Percentiles rank a stretch among this genome's conserved stretches.
Conservation (phyloP, 306 rosid genomes). For the Casuarina glauca region DNA sequence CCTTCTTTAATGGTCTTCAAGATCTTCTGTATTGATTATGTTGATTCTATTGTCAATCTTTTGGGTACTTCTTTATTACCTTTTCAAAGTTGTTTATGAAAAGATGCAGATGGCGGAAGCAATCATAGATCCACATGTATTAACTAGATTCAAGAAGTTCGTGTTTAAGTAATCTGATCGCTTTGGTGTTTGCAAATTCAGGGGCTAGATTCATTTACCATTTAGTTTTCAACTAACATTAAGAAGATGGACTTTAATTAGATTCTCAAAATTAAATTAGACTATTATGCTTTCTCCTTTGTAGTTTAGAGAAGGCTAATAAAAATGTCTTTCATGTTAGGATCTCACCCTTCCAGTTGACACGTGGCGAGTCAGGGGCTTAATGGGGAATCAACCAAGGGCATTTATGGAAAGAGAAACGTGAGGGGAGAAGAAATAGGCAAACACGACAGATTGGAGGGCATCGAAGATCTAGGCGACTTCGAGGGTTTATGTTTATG, state of each 20-base stretch:
- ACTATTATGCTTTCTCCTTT: slow-evolving; percentile 1
- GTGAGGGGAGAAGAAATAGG: too few relatives aligned
- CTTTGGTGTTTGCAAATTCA: neutral
- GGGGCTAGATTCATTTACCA: neutral
- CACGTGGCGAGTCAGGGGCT: too few relatives aligned
- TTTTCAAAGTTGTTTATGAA: neutral
- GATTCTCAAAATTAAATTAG: neutral
- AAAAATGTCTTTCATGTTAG: neutral
- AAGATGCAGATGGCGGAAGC: neutral
- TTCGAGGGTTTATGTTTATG: too few relatives aligned
- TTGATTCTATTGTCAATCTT: neutral
- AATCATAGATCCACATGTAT: neutral
- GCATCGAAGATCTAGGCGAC: too few relatives aligned
- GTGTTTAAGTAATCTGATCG: neutral
- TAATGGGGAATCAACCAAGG: too few relatives aligned
- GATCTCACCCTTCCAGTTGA: too few relatives aligned
- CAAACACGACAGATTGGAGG: too few relatives aligned
- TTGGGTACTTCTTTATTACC: neutral
- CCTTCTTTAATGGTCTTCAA: neutral
- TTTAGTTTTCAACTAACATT: slow-evolving; percentile 1
- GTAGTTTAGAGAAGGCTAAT: slow-evolving; percentile 1
- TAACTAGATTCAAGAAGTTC: neutral
- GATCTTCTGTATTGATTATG: neutral
- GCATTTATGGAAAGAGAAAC: too few relatives aligned
- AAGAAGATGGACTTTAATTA: neutral